Conservation (phyloP, 495 filamentous ascomycete genomes). For the Tuber melanosporum region DNA sequence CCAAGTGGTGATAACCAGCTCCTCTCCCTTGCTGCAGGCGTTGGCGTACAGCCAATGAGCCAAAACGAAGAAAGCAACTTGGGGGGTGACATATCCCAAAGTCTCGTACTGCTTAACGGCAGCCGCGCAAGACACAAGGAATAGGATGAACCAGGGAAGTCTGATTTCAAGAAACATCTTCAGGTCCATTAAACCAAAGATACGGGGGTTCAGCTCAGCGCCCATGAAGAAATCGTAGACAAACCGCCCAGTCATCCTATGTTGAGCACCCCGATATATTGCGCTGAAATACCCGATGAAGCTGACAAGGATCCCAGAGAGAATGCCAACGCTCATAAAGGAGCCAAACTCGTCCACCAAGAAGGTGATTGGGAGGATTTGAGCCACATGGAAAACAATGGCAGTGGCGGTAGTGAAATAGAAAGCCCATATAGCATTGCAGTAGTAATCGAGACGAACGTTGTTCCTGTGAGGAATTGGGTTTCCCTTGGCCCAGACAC, state of each 20-base stretch:
- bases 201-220: conserved; percentile 88
- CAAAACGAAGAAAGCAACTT: conserved; percentile 81
- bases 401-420: conserved; percentile 73
- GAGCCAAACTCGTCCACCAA: conserved; percentile 94
- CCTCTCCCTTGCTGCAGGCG: conserved; percentile 92
- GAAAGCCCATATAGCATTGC: conserved; percentile 78
- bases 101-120: conserved; percentile 81
- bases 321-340: conserved; percentile 79
- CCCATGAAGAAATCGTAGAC: conserved; percentile 99
- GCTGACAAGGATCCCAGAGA: conserved; percentile 74
- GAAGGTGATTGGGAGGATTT: conserved; percentile 83
- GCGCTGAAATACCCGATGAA: conserved; percentile 81
- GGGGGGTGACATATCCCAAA: conserved; percentile 85
- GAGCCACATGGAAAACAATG: conserved; percentile 64
- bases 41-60: conserved; percentile 96
- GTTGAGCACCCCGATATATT: conserved; percentile 66
- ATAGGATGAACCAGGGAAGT: conserved; percentile 91
- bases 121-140: conserved; percentile 67
- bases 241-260: conserved; percentile 85
- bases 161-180: conserved; percentile 99
- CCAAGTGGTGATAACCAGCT: conserved; percentile 89
- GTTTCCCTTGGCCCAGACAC: conserved; percentile 75
- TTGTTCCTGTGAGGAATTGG: conserved; percentile 74
- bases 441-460: conserved; percentile 85
- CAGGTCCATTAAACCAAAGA: conserved; percentile 90